Evolutionary conservation across 805 yeast genomes (phyloP), one percentile per base, ranked within the genome.

Genomic region (Kazachstania taianensis): DNA sequence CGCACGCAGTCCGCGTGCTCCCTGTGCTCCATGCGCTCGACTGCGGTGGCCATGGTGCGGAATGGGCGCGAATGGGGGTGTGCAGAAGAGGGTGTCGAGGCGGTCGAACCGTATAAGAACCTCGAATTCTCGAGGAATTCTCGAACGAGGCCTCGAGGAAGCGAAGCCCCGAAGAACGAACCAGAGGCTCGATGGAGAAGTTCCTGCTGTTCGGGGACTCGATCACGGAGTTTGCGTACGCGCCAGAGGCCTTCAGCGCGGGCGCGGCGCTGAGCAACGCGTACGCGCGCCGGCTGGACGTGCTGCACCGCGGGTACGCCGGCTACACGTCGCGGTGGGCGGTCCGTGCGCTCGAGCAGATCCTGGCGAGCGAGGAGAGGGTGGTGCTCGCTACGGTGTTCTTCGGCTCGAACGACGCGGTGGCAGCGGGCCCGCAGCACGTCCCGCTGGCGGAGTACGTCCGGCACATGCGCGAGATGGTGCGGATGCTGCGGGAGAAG

Each of bases 371-470:
- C 4, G 82, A 76, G 41, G 57, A 70, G 32, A 61, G 48, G 5
- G 59, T 73, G 34, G 57, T 43, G 2, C 43, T 67, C 8, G 63
- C 75, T 40, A 72, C 76, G 8, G 60, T 85, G 2, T 85, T 81
- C 52, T 75, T 83, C 47, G 96, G 96, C 4, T 72, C 94, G 10
- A 86, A 86, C 50, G 96, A 86, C 54, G 67, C 80, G 0, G 66
- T 71, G 3, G 43, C 60, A 7, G 62, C 52, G 1, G 69, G 68
- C 4, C 48, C 52, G 4, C 75, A 70, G 43, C 58, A 59, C 16
- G 83, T 83, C 8, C 70, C 73, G 1, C 14, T 78, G 3, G 68
- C 56, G 0, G 60, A 67, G 38, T 83, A 59, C 50, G 39, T 55
- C 15, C 57, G 52, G 12, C 85, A 85, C 48, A 60, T 70, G 41